Base-by-base conservation (phyloP, 257 asterid genomes). In the Nicotiana sylvestris region DNA sequence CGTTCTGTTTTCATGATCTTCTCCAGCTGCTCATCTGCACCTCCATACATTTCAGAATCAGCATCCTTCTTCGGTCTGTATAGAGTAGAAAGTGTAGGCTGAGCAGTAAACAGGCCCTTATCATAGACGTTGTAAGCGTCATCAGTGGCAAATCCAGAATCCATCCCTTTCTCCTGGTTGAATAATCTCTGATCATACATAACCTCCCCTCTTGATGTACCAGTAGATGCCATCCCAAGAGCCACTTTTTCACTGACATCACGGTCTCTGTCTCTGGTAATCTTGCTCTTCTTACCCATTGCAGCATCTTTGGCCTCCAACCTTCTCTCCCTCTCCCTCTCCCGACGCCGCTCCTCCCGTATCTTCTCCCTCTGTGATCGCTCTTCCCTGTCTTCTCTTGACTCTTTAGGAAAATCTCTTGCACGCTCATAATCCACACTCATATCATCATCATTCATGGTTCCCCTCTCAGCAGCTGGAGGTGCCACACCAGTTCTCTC, bases 251-350 rank as follows among this genome's bases (percentile, higher is more conserved):
- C 67, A 15, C 67, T 62, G 97, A 92, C 78, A 78, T 94, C 97
- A 83, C 97, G 92, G 80, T 94, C 97, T 83, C 98, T 88, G 66
- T 92, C 97, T 67, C 95, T 85, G 10, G 95, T 92, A 57, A 90
- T 92, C 85, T 94, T 94, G 81, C 97, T 92, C 87, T 88, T 94
- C 90, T 94, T 94, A 30, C 98, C 95, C 92, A 90, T 87, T 18
- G 94, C 92, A 76, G 93, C 97, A 88, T 92, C 97, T 84, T 92
- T 92, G 0, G 98, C 95, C 89, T 93, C 98, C 80, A 93, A 81
- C 61, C 97, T 91, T 76, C 96, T 89, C 83, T 95, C 51, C 51
- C 51, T 43, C 12, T 43, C 51, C 51, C 51, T 43, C 51, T 43
- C 96, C 61, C 66, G 15, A 61, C 66, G 32, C 27, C 6, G 30